Base-by-base conservation (phyloP, 495 filamentous ascomycete genomes). In the Podospora australis region DNA sequence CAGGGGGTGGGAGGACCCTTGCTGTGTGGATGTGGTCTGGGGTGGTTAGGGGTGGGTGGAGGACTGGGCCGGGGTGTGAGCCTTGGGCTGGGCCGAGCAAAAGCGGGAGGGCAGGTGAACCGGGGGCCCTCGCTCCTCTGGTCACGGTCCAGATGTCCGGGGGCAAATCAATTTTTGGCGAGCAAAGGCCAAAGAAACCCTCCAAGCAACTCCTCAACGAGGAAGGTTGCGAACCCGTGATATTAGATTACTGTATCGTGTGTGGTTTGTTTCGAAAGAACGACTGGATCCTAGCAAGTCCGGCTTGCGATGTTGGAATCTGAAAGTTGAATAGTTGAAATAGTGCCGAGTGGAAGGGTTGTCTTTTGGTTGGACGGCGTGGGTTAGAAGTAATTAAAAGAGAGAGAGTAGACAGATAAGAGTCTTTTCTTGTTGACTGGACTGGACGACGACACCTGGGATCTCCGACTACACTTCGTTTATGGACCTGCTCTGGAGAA, bases 251-350 rank as follows among this genome's bases (percentile, higher is more conserved):
- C 48, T 48, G 53, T 57, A 63, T 58, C 54, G 57, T 42, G 50
- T n/a, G 2, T 36, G 32, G 14, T 36, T 36, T 36, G 62, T 64
- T 56, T 43, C 46, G 69, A 73, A 64, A 63, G 71, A 75, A 65
- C 68, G 72, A 66, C 69, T 63, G 65, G 67, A 70, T 30, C 36
- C 56, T 57, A 72, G 70, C 71, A 74, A 76, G 72, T 68, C 72
- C 72, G 59, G 72, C 71, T 76, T 73, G 72, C 69, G 61, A 65
- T 64, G 39, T 59, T 56, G 54, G 55, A 54, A 57, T 58, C 52
- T 40, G 52, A 48, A 49, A 45, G 44, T 29, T 51, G 40, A 46
- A 21, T 43, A 46, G 50, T 46, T 45, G 38, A 55, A 39, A 46
- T n/a, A n/a, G n/a, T 44, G 38, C 16, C 38, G 38, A 40, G 21